Conservation (phyloP, 129 eudicot species). For the Cynara cardunculus region DNA sequence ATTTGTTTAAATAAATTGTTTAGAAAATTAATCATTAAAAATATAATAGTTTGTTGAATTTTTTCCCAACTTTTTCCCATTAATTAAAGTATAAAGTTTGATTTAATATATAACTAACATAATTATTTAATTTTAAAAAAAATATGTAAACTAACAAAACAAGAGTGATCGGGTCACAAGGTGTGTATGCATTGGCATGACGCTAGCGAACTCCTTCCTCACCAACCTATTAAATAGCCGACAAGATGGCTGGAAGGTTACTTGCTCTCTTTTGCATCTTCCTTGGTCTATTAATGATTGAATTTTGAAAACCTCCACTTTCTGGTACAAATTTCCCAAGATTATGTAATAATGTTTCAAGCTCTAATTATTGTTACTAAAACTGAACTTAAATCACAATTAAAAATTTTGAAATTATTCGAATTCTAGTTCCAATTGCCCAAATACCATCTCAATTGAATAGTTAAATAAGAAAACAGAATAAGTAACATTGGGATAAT, state of each 20-base stretch:
- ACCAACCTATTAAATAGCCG: slow-evolving; percentile 12
- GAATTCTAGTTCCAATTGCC: neutral
- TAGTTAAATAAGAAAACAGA: neutral
- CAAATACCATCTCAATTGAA: neutral
- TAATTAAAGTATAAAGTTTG: too few relatives aligned
- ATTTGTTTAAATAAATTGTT: too few relatives aligned
- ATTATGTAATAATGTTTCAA: neutral
- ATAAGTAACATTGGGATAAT: neutral
- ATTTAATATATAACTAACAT: too few relatives aligned
- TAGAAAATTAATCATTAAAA: too few relatives aligned
- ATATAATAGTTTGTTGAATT: too few relatives aligned
- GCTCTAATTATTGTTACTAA: neutral
- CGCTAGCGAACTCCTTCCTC: neutral
- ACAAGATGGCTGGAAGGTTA: slow-evolving; percentile 6
- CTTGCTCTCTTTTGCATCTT: neutral
- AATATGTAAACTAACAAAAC: neutral
- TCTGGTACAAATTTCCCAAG: neutral
- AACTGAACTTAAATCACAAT: neutral
- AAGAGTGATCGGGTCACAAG: neutral
- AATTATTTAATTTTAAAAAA: neutral
- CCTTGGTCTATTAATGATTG: neutral
- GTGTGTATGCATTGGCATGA: neutral
- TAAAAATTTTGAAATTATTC: too few relatives aligned
- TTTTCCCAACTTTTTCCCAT: too few relatives aligned
- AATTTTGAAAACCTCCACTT: neutral